Percentiles rank a stretch among this genome's conserved stretches.
Conservation (phyloP, 2,329 filamentous ascomycete genomes). For the Monosporascus ibericus region DNA sequence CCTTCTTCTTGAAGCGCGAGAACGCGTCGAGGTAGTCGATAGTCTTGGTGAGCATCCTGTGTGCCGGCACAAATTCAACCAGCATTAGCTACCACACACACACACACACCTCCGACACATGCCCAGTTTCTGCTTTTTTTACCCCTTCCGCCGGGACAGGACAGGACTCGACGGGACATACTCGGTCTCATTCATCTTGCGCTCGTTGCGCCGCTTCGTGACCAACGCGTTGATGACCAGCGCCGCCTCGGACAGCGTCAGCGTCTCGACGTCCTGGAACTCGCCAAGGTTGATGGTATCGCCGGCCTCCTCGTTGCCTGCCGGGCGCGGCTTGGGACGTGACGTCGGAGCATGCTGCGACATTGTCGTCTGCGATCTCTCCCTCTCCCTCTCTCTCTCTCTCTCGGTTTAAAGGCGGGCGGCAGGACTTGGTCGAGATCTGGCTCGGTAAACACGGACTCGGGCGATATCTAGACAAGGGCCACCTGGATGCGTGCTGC, state of each 20-base stretch:
- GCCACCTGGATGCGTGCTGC: too few species aligned
- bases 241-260: constrained; percentile 87
- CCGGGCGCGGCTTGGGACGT: constrained; percentile 60
- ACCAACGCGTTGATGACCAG: constrained; percentile 88
- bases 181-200: constrained; percentile 81
- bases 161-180: constrained; percentile 36
- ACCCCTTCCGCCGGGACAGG: neutral
- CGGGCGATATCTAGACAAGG: too few species aligned
- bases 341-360: constrained; percentile 46
- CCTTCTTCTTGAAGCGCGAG: constrained; percentile 89
- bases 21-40: constrained; percentile 92
- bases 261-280: constrained; percentile 83
- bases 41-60: constrained; percentile 75
- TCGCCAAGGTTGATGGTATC: constrained; percentile 81
- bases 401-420: constrained; percentile 4
- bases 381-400: neutral
- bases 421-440: neutral
- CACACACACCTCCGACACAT: neutral
- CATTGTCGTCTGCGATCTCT: constrained; percentile 13
- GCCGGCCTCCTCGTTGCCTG: constrained; percentile 83
- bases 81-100: neutral
- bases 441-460: too few species aligned
- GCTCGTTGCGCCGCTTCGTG: constrained; percentile 69
- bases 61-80: constrained; percentile 5
- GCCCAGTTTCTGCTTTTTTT: neutral